These are phyloP conservation scores for Lepiota venenata DNA, from an alignment of 768 basidiomycete species.

Conservation along the genomic window DNA sequence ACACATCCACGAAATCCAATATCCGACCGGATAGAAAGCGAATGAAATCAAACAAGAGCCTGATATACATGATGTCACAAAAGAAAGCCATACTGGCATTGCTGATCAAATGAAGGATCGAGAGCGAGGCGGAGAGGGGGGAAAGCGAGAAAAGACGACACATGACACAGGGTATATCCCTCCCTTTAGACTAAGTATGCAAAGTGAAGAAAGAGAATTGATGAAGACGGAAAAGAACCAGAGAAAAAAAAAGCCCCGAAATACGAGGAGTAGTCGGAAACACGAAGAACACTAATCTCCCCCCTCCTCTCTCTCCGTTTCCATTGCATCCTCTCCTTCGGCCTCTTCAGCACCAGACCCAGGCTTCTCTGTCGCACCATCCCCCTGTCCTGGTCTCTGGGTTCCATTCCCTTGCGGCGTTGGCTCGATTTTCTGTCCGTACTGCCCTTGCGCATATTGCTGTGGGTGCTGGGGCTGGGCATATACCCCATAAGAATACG, in stretches of 20 bases:
- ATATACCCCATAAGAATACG: constrained; percentile 1
- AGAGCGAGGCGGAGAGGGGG: too few relatives aligned
- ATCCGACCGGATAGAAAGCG: background rate
- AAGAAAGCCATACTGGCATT: too few relatives aligned
- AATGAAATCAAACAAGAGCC: background rate
- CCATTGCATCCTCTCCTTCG: background rate
- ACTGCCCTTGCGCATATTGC: background rate
- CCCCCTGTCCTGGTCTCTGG: background rate
- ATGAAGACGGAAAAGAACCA: too few relatives aligned
- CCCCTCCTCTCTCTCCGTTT: too few relatives aligned
- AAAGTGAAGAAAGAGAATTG: too few relatives aligned
- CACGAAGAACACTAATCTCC: too few relatives aligned
- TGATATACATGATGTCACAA: background rate
- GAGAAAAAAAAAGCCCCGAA: too few relatives aligned
- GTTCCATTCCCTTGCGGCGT: background rate
- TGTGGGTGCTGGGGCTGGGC: constrained; percentile 1
- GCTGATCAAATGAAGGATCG: too few relatives aligned
- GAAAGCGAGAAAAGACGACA: too few relatives aligned
- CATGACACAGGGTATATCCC: too few relatives aligned
- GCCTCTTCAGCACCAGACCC: background rate
- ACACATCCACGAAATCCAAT: background rate
- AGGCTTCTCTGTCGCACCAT: background rate
- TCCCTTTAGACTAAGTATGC: too few relatives aligned
- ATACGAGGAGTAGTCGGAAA: too few relatives aligned
- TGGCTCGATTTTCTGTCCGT: background rate